These are phyloP conservation scores for Adansonia digitata DNA, from an alignment of 345 rosid species.

Conservation along the genomic window DNA sequence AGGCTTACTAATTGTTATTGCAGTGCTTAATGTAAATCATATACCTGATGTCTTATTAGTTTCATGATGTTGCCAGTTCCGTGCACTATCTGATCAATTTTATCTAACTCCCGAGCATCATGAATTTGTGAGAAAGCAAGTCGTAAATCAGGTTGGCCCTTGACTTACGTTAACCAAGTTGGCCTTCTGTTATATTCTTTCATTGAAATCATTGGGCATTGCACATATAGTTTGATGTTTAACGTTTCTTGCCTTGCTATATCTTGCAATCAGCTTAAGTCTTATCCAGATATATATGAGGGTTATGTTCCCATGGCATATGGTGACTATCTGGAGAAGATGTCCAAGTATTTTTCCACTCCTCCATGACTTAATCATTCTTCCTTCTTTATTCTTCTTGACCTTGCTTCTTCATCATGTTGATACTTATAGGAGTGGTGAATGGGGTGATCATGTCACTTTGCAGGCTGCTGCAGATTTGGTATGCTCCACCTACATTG, in stretches of 20 bases:
- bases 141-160: slow-evolving; percentile 48
- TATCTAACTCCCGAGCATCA: slow-evolving; percentile 60
- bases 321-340: slow-evolving; percentile 30
- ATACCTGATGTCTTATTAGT: slow-evolving; percentile 5
- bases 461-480: slow-evolving; percentile 73
- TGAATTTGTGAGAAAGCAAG: slow-evolving; percentile 47
- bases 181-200: background rate
- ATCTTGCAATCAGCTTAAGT: slow-evolving; percentile 26
- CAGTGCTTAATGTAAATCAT: background rate
- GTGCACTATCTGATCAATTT: slow-evolving; percentile 72
- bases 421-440: slow-evolving; percentile 39
- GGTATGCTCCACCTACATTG: slow-evolving; percentile 22
- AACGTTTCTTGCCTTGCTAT: background rate
- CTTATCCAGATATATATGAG: slow-evolving; percentile 27
- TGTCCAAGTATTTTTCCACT: slow-evolving; percentile 26
- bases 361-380: slow-evolving; percentile 5
- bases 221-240: background rate
- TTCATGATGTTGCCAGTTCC: slow-evolving; percentile 44
- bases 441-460: slow-evolving; percentile 79
- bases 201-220: background rate
- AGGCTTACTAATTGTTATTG: background rate
- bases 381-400: background rate
- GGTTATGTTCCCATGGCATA: slow-evolving; percentile 39
- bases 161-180: background rate
- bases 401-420: slow-evolving; percentile 11